Percentiles rank a stretch among this genome's conserved stretches.
phyloP scores from a whole-genome alignment of 2,329 filamentous ascomycete species.

The Pestalotiopsis sp. region DNA sequence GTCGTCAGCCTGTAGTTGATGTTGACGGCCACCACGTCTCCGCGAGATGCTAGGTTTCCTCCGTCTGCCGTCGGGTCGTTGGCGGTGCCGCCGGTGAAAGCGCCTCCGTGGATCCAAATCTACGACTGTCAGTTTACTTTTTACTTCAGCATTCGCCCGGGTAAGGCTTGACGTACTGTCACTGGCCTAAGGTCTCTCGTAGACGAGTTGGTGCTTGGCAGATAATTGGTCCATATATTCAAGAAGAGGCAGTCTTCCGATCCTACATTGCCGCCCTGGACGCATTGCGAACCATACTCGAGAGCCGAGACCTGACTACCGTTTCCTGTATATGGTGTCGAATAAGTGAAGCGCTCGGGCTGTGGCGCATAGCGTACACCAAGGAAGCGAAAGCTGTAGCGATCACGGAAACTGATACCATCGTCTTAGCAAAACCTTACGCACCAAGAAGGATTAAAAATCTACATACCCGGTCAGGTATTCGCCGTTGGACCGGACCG shows the following conservation, averaged over 20 bases:
- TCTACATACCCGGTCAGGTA: constrained; percentile 32
- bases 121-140: not conserved
- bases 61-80: constrained; percentile 45
- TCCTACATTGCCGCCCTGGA: constrained; percentile 34
- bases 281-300: constrained; percentile 37
- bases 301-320: constrained; percentile 34
- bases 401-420: constrained; percentile 23
- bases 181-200: constrained; percentile 34
- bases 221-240: constrained; percentile 43
- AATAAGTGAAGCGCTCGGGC: constrained; percentile 45
- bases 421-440: not conserved
- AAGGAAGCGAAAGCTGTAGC: constrained; percentile 45
- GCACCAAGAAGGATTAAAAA: not conserved
- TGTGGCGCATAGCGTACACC: constrained; percentile 47
- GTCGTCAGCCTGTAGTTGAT: constrained; percentile 62
- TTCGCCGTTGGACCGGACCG: constrained; percentile 38
- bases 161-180: constrained; percentile 25
- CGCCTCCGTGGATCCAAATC: constrained; percentile 51
- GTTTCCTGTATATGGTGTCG: constrained; percentile 35
- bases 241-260: constrained; percentile 48
- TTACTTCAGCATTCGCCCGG: no score
- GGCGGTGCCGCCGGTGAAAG: constrained; percentile 49
- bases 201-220: constrained; percentile 29
- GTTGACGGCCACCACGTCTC: constrained; percentile 58
- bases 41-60: constrained; percentile 56